Evolutionary conservation across 2,329 filamentous ascomycete species (phyloP).

Genomic region (Cladosporium sp.): DNA sequence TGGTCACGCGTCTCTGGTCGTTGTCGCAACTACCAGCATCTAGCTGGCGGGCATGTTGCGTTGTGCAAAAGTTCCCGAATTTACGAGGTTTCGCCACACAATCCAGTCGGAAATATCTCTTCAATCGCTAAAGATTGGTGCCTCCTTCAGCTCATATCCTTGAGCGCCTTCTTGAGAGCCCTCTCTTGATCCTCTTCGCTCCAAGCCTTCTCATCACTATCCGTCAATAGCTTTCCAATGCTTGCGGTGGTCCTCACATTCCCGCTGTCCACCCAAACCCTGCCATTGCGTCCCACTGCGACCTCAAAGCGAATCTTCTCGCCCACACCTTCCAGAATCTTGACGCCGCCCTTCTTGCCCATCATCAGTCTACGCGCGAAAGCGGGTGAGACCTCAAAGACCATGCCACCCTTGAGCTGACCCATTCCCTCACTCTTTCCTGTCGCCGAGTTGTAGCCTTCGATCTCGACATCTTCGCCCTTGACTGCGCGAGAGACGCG

Average conservation of each 20-base stretch:
- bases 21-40: neutral
- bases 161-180: conserved; percentile 66
- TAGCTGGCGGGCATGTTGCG: neutral
- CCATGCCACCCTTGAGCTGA: conserved; percentile 79
- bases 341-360: conserved; percentile 64
- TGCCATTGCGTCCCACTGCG: conserved; percentile 88
- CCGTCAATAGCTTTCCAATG: conserved; percentile 74
- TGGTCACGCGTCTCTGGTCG: neutral
- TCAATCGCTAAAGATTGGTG: neutral
- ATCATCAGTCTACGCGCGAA: conserved; percentile 77
- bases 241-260: conserved; percentile 70
- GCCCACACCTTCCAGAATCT: conserved; percentile 77
- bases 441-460: conserved; percentile 82
- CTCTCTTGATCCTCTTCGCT: conserved; percentile 68
- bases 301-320: conserved; percentile 87
- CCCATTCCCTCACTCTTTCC: conserved; percentile 88
- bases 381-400: conserved; percentile 75
- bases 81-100: neutral
- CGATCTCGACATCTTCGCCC: conserved; percentile 85
- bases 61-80: neutral
- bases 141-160: conserved; percentile 45
- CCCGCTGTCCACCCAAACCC: conserved; percentile 85
- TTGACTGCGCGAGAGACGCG: conserved; percentile 75
- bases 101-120: neutral
- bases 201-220: conserved; percentile 70